These are phyloP conservation scores for Paramecium bursaria DNA, from an alignment of 73 alveolate species.

Conservation along the genomic window DNA sequence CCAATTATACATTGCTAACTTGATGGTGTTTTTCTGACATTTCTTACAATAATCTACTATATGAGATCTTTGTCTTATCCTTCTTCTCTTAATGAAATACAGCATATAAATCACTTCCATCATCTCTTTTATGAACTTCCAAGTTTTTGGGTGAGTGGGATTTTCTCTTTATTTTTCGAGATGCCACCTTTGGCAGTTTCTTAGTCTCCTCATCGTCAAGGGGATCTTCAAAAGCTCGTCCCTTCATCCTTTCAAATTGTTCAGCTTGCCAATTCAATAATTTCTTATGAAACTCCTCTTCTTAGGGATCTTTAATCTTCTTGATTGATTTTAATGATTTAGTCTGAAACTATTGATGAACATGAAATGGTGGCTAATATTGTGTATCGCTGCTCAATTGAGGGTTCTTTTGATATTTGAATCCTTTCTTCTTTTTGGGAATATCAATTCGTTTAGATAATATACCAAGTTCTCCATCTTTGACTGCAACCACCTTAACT, in stretches of 20 bases:
- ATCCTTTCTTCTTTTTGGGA: conserved; percentile 24
- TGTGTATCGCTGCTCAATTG: no score
- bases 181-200: conserved; percentile 6
- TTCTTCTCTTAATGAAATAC: background rate
- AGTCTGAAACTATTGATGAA: conserved; percentile 36
- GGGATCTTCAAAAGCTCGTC: conserved; percentile 8
- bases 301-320: conserved; percentile 42
- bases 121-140: background rate
- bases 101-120: conserved; percentile 11
- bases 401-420: no score
- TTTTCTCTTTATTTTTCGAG: conserved; percentile 8
- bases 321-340: conserved; percentile 14
- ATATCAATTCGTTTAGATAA: conserved; percentile 33
- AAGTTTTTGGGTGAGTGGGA: conserved; percentile 32
- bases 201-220: background rate
- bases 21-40: no score
- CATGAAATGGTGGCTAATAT: conserved; percentile 28
- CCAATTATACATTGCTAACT: no score
- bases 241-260: conserved; percentile 52
- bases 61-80: conserved; percentile 6
- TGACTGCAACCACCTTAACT: conserved; percentile 40
- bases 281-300: conserved; percentile 46
- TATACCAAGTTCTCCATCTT: conserved; percentile 52
- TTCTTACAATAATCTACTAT: conserved; percentile 35
- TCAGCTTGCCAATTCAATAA: conserved; percentile 51